phyloP scores from a whole-genome alignment of 2,329 filamentous ascomycete species.

The Aspergillus sp. region DNA sequence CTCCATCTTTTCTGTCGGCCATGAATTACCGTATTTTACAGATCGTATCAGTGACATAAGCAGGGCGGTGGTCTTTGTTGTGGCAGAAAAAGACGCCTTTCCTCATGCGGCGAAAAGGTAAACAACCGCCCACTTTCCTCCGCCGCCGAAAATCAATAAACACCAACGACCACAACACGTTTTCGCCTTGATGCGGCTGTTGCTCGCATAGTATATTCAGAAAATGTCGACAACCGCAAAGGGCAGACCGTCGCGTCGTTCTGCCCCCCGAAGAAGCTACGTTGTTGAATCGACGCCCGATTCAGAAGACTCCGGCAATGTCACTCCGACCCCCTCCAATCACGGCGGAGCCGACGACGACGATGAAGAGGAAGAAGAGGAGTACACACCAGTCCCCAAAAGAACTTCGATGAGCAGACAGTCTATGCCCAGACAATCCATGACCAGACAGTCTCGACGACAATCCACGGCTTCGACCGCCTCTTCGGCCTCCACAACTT shows the following conservation, averaged over 20 bases:
- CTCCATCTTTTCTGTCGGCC: background rate
- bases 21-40: slow-evolving; percentile 13
- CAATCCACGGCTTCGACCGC: no score
- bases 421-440: slow-evolving; percentile 28
- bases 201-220: slow-evolving; percentile 8
- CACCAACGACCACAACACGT: slow-evolving; percentile 8
- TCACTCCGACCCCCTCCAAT: slow-evolving; percentile 36
- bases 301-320: slow-evolving; percentile 55
- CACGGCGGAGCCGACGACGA: slow-evolving; percentile 50
- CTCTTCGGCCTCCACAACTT: no score
- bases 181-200: slow-evolving; percentile 23
- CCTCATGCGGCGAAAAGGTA: slow-evolving; percentile 29
- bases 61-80: slow-evolving; percentile 25
- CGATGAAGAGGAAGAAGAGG: slow-evolving; percentile 63
- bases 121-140: slow-evolving; percentile 30
- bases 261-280: slow-evolving; percentile 60
- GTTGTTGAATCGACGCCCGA: slow-evolving; percentile 74
- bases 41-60: slow-evolving; percentile 2
- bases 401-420: slow-evolving; percentile 21
- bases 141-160: slow-evolving; percentile 10
- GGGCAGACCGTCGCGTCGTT: slow-evolving; percentile 54
- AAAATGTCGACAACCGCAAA: slow-evolving; percentile 36
- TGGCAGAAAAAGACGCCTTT: slow-evolving; percentile 29
- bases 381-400: slow-evolving; percentile 69
- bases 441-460: no score